Evolutionary conservation across 139 green algal genomes (phyloP).

Genomic region (Picochlorum sp.): DNA sequence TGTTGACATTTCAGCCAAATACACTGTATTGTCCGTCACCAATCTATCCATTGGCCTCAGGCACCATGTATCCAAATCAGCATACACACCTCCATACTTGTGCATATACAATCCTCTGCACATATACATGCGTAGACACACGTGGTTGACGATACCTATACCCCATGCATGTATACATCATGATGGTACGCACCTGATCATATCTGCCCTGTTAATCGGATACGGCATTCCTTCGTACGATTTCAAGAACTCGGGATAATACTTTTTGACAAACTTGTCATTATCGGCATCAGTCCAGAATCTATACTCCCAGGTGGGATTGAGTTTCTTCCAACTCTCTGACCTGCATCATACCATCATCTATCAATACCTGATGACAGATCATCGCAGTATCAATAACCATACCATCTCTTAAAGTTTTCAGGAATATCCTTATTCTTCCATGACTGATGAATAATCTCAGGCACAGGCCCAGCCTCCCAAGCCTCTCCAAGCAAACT

Average conservation of each 20-base stretch:
- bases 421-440: slow-evolving; percentile 21
- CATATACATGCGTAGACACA: too few relatives aligned
- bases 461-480: slow-evolving; percentile 9
- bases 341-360: slow-evolving; percentile 3
- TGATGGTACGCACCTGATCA: not conserved
- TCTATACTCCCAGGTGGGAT: slow-evolving; percentile 32
- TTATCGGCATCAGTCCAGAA: slow-evolving; percentile 32
- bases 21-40: not conserved
- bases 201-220: slow-evolving; percentile 14
- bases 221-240: slow-evolving; percentile 19
- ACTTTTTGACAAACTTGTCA: slow-evolving; percentile 13
- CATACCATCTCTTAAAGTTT: slow-evolving; percentile 21
- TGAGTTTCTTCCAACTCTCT: slow-evolving; percentile 9
- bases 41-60: slow-evolving; percentile 15
- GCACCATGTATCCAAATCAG: slow-evolving; percentile 27
- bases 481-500: not conserved
- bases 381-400: not conserved
- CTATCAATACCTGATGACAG: not conserved
- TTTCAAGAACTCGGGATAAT: slow-evolving; percentile 27
- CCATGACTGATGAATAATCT: slow-evolving; percentile 36
- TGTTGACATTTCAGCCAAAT: slow-evolving; percentile 21
- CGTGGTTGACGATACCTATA: too few relatives aligned
- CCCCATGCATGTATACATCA: not conserved
- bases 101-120: slow-evolving; percentile 21
- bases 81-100: slow-evolving; percentile 23